Percentiles rank a stretch among this genome's conserved stretches.
phyloP scores from a whole-genome alignment of 345 rosid species.

The Pistacia atlantica region DNA sequence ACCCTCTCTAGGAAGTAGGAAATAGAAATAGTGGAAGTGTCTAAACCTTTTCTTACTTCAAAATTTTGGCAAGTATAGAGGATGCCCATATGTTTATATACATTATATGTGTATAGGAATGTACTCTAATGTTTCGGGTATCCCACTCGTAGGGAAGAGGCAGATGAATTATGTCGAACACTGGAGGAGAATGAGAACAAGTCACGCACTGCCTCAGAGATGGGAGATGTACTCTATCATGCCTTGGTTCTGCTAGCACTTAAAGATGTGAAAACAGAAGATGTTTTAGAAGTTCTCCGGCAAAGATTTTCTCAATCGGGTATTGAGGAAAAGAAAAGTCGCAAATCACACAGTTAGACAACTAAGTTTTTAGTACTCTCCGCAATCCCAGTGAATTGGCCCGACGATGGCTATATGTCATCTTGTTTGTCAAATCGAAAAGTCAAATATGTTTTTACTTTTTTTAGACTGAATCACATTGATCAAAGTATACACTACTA shows the following conservation, averaged over 20 bases:
- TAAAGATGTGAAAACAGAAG: conserved; percentile 57
- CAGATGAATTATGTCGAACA: conserved; percentile 77
- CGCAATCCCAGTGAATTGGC: not conserved
- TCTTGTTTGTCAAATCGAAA: not conserved
- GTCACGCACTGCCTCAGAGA: conserved; percentile 65
- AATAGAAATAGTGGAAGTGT: no score
- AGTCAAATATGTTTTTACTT: not conserved
- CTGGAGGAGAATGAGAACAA: conserved; percentile 71
- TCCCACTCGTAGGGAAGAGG: conserved; percentile 66
- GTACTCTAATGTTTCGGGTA: not conserved
- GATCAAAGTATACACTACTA: not conserved
- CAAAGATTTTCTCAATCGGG: conserved; percentile 69
- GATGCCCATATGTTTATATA: not conserved
- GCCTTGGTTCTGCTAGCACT: conserved; percentile 69
- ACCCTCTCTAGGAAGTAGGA: no score
- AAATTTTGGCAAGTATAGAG: not conserved
- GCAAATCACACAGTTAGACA: conserved; percentile 10
- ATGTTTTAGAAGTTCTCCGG: conserved; percentile 59
- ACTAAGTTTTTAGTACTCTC: not conserved
- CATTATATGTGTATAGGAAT: not conserved
- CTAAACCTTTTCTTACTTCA: not conserved
- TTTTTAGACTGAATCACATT: not conserved
- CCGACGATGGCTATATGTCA: not conserved
- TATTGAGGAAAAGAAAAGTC: conserved; percentile 70
- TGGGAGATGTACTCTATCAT: conserved; percentile 82